Conservation (phyloP, 106 monocot species). For the Narthecium ossifragum region DNA sequence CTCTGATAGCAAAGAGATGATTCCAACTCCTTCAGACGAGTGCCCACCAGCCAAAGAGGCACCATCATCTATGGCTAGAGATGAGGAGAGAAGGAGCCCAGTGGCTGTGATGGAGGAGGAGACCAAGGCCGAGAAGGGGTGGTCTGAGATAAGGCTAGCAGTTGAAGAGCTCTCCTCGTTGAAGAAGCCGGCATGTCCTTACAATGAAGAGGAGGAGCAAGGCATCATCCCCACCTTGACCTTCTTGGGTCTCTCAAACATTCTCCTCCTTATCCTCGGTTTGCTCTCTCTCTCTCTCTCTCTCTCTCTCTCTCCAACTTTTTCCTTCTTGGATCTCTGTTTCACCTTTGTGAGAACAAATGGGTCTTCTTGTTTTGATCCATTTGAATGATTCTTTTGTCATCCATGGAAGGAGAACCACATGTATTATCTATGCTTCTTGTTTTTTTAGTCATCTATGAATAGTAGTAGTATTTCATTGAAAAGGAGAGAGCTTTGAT, state of each 20-base stretch:
- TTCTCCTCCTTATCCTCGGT: slow-evolving; percentile 13
- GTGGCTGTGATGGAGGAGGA: background rate
- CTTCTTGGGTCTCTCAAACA: slow-evolving; percentile 9
- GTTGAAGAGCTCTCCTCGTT: slow-evolving; percentile 4
- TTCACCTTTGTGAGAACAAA: background rate
- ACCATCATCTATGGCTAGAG: too few relatives aligned
- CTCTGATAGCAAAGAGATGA: too few relatives aligned
- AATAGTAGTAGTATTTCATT: too few relatives aligned
- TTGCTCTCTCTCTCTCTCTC: slow-evolving; percentile 5
- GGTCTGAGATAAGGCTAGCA: slow-evolving; percentile 12
- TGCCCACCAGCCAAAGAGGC: too few relatives aligned
- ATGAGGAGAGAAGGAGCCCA: too few relatives aligned
- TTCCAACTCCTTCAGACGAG: too few relatives aligned
- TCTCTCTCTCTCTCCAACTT: background rate
- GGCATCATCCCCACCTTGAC: background rate
- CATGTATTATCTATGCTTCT: background rate
- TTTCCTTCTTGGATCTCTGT: background rate
- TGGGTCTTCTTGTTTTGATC: background rate
- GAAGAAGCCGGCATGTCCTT: too few relatives aligned
- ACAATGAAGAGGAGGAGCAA: background rate
- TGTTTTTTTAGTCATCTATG: background rate
- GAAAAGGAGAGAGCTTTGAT: too few relatives aligned
- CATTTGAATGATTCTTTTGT: background rate
- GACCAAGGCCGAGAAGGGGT: background rate
- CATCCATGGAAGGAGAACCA: background rate